Conservation (phyloP, 2,329 filamentous ascomycete species). For the Pseudogymnoascus sp. region DNA sequence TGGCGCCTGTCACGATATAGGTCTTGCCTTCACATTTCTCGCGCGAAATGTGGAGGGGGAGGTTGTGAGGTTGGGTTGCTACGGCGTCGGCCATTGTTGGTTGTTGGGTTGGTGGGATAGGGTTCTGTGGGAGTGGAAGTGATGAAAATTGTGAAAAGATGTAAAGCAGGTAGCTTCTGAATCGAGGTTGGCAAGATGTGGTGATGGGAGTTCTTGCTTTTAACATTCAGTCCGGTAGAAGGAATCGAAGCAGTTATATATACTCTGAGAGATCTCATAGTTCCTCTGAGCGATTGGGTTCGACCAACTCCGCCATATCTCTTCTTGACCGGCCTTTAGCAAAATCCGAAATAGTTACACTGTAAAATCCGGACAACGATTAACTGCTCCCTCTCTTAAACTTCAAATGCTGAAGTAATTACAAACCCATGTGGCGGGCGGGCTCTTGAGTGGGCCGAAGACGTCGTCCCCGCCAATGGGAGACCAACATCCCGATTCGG, state of each 20-base stretch:
- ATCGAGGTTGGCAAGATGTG: neutral
- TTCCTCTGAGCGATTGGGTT: neutral
- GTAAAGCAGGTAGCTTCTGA: neutral
- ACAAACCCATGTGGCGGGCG: neutral
- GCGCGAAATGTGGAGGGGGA: slow-evolving; percentile 10
- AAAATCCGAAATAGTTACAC: slow-evolving; percentile 1
- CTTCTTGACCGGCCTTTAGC: neutral
- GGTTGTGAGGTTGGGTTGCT: slow-evolving; percentile 9
- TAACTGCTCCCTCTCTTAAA: neutral
- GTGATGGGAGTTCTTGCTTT: neutral
- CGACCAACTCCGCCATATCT: neutral
- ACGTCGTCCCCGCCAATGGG: neutral
- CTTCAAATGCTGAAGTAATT: neutral
- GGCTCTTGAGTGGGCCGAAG: neutral
- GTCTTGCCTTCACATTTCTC: slow-evolving; percentile 12
- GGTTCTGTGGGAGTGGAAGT: neutral
- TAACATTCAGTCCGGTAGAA: neutral
- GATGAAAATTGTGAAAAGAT: neutral
- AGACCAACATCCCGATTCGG: neutral
- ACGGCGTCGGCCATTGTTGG: neutral
- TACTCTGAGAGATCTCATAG: neutral
- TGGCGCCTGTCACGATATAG: slow-evolving; percentile 31
- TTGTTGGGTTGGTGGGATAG: neutral
- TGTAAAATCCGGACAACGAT: neutral
- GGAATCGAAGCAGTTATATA: neutral